Evolutionary conservation across 2,329 filamentous ascomycete genomes (phyloP), one percentile per base, ranked within the genome.

Genomic region (Colletotrichum tropicale): DNA sequence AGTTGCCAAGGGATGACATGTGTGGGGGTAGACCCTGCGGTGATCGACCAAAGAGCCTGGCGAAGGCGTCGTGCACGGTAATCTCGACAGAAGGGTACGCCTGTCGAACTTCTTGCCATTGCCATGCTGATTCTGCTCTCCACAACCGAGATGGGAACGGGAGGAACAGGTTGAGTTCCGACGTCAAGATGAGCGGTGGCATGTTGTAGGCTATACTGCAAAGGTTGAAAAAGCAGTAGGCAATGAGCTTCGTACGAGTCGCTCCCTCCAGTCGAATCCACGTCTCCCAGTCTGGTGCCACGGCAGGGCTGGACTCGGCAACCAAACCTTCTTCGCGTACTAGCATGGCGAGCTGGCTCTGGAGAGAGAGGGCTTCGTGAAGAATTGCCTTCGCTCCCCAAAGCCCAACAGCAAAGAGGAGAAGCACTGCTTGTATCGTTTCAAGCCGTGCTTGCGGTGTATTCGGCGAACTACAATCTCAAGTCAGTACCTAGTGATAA

Each of bases 1-100:
- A 94, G 79, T 93, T 93, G 1, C 93, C 93, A 8, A 94, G 83
- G 0, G 91, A 91, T 0, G 90, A 91, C 71, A 91, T 85, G 60
- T 88, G 87, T 1, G 86, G 83, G 1, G 88, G 87, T 1, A 89
- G 85, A 0, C 85, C 86, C 76, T 90, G 87, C 2, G 86, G 84
- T 5, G 86, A 84, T 43, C 91, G 88, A 30, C 89, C 87, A 43
- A 93, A 87, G 0, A 93, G 84, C 55, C 89, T 85, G 7, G 87
- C 87, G 64, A 93, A 88, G 1, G 90, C 89, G 43, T 93, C 90
- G 74, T 91, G 90, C 5, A 93, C 84, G 2, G 88, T 87, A 52
- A 91, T 86, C 26, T 91, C 90, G 74, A 87, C 86, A 30, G 85
- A 85, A 1, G 87, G 86, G 32, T 86, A 89, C 1, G 88, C 84